These are phyloP conservation scores for Penicillium sclerotigenum DNA, from an alignment of 2,329 filamentous ascomycete genomes.

Conservation along the genomic window DNA sequence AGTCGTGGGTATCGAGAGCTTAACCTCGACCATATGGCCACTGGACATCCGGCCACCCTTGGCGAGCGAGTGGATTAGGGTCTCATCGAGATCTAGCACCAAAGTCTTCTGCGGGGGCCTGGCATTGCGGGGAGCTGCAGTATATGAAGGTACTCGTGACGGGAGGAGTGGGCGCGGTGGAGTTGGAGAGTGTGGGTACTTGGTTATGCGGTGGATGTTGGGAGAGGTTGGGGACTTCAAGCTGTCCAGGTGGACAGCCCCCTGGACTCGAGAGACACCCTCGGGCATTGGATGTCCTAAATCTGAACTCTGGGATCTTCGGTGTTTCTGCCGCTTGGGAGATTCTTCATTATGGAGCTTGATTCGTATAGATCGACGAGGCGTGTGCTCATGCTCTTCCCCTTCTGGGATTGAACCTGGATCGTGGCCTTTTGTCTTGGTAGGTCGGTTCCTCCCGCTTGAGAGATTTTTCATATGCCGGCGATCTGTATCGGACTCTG, in stretches of 20 bases:
- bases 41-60: constrained; percentile 94
- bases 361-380: constrained; percentile 82
- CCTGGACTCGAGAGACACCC: constrained; percentile 24
- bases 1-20: constrained; percentile 53
- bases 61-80: constrained; percentile 94
- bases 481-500: constrained; percentile 54
- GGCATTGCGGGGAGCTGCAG: constrained; percentile 47
- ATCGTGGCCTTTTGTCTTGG: constrained; percentile 27
- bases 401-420: constrained; percentile 45
- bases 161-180: constrained; percentile 89
- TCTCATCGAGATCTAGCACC: constrained; percentile 94
- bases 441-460: constrained; percentile 24
- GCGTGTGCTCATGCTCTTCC: constrained; percentile 54
- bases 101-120: constrained; percentile 78
- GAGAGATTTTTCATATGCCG: constrained; percentile 21
- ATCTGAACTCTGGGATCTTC: constrained; percentile 34
- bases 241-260: constrained; percentile 67
- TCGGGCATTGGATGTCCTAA: constrained; percentile 26
- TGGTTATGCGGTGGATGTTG: constrained; percentile 66
- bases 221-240: constrained; percentile 93
- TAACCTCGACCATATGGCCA: constrained; percentile 98
- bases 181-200: constrained; percentile 84
- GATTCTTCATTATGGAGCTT: constrained; percentile 79
- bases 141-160: constrained; percentile 82
- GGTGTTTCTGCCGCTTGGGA: constrained; percentile 63